Conservation (phyloP, 345 rosid genomes). For the Orychophragmus violaceus region DNA sequence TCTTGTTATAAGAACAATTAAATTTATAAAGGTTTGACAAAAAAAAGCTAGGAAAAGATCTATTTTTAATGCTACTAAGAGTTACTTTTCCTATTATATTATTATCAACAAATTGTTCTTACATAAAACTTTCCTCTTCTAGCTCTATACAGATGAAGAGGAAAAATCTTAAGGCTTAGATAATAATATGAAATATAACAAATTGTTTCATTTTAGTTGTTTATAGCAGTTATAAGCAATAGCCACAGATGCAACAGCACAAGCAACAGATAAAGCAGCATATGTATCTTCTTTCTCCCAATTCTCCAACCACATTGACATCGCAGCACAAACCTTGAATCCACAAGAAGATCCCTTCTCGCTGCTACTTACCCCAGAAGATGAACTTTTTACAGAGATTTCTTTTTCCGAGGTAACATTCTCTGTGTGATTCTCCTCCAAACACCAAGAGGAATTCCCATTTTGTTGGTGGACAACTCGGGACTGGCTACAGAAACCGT, state of each 20-base stretch:
- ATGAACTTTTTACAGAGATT: conserved; percentile 33
- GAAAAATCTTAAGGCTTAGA: neutral
- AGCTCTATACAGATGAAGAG: neutral
- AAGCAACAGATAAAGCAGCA: conserved; percentile 70
- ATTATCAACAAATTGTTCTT: conserved; percentile 15
- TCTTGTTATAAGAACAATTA: too few relatives aligned
- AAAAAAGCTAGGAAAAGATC: too few relatives aligned
- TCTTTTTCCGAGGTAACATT: conserved; percentile 38
- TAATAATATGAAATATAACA: neutral
- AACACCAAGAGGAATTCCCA: conserved; percentile 50
- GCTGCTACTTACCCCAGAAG: conserved; percentile 30
- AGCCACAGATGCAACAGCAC: conserved; percentile 73
- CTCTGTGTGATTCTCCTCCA: conserved; percentile 30
- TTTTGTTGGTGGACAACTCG: conserved; percentile 43
- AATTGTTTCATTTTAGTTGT: conserved; percentile 36
- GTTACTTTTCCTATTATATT: too few relatives aligned
- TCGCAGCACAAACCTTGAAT: conserved; percentile 36
- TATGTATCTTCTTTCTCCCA: conserved; percentile 90
- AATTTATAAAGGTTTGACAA: too few relatives aligned
- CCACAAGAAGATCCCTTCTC: conserved; percentile 31
- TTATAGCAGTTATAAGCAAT: conserved; percentile 69
- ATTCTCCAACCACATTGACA: conserved; percentile 68
- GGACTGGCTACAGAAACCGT: conserved; percentile 17
- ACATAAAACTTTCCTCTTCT: conserved; percentile 5
- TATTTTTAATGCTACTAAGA: too few relatives aligned